These are phyloP conservation scores for Hamamelis virginiana DNA, from an alignment of 164 flowering plant species.

Conservation along the genomic window DNA sequence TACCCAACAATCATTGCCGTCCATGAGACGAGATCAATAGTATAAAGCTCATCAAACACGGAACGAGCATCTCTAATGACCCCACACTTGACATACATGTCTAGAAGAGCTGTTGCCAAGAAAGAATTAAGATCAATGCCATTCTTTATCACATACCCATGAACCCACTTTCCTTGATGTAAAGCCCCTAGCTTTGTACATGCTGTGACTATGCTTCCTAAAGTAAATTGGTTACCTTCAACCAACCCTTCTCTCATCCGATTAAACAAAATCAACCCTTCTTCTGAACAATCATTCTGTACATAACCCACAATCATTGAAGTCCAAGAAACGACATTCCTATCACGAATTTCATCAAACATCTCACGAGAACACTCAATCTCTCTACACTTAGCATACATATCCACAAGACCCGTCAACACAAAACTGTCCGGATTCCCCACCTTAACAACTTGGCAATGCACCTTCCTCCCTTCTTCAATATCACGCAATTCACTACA, in stretches of 20 bases:
- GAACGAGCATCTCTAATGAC: conserved; percentile 51
- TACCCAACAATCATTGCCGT: conserved; percentile 86
- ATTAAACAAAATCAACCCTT: conserved; percentile 64
- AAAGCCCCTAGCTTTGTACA: conserved; percentile 58
- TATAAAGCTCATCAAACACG: conserved; percentile 43
- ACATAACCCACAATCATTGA: conserved; percentile 72
- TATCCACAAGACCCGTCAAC: conserved; percentile 53
- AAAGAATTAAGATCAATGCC: conserved; percentile 41
- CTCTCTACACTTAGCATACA: conserved; percentile 68
- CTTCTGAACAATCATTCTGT: conserved; percentile 50
- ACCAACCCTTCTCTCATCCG: conserved; percentile 51
- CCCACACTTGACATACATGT: conserved; percentile 73
- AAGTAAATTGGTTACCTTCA: conserved; percentile 56
- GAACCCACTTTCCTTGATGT: conserved; percentile 84
- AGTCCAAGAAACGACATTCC: conserved; percentile 73
- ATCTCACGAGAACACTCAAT: conserved; percentile 34
- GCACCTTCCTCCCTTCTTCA: conserved; percentile 55
- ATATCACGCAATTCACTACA: conserved; percentile 53
- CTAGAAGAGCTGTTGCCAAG: conserved; percentile 45
- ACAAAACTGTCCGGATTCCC: conserved; percentile 65
- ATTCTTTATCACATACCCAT: conserved; percentile 60
- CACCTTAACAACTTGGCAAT: conserved; percentile 49
- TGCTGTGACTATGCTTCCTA: conserved; percentile 59
- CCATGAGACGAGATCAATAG: conserved; percentile 65
- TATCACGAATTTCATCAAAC: conserved; percentile 47